Evolutionary conservation across 108 stramenopile genomes (phyloP).

Genomic region (Pseudonitzschia multiseries): DNA sequence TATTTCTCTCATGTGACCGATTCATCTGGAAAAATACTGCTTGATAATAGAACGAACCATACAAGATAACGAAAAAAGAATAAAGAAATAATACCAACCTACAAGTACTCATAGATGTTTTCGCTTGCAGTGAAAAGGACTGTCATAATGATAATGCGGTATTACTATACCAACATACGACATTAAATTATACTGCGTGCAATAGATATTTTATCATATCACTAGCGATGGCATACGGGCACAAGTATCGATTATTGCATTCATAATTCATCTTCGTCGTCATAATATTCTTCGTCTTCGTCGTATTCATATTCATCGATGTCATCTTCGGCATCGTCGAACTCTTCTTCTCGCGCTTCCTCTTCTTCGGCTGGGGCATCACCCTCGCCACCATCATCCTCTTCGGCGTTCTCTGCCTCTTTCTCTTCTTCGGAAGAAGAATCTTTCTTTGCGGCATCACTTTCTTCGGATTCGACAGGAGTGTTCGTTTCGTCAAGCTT

Average conservation of each 20-base stretch:
- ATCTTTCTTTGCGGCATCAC: constrained; percentile 24
- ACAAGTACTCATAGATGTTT: too few relatives aligned
- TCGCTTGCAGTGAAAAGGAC: too few relatives aligned
- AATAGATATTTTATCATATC: background rate
- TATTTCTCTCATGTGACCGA: constrained; percentile 67
- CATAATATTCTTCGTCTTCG: constrained; percentile 55
- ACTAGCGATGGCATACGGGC: background rate
- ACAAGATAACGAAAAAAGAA: background rate
- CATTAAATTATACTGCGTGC: background rate
- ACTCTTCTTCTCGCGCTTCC: constrained; percentile 43
- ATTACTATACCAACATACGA: too few relatives aligned
- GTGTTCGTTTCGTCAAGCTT: constrained; percentile 48
- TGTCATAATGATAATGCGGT: too few relatives aligned
- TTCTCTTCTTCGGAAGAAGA: constrained; percentile 33
- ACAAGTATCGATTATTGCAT: background rate
- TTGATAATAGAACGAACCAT: constrained; percentile 25
- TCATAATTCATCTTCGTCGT: constrained; percentile 49
- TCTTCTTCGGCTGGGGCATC: background rate
- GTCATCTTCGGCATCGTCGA: constrained; percentile 37
- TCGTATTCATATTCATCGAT: constrained; percentile 45
- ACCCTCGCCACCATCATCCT: constrained; percentile 9
- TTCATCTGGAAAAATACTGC: constrained; percentile 22
- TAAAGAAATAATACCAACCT: too few relatives aligned
- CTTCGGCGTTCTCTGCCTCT: constrained; percentile 32
- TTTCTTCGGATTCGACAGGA: constrained; percentile 34